Percentiles rank a stretch among this genome's conserved stretches.
Conservation (phyloP, 2,329 filamentous ascomycete genomes). For the Aspergillus awamori region DNA sequence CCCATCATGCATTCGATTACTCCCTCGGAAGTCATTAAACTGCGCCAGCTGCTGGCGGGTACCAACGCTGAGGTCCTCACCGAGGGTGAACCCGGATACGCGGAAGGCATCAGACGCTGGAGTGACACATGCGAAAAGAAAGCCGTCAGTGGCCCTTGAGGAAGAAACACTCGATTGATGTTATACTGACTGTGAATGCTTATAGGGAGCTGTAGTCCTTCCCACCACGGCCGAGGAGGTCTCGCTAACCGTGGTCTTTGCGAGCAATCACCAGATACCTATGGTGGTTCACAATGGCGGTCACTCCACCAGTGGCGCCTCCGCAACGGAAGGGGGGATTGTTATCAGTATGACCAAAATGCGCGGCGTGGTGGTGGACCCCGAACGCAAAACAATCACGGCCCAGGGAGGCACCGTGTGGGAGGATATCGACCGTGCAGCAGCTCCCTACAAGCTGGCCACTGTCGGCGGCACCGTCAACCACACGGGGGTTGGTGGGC, state of each 20-base stretch:
- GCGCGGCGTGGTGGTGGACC: not conserved
- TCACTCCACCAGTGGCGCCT: not conserved
- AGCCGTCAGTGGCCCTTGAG: not conserved
- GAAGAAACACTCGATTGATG: not conserved
- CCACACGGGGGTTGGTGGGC: slow-evolving; percentile 62
- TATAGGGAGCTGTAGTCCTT: not conserved
- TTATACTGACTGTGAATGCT: not conserved
- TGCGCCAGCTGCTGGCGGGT: not conserved
- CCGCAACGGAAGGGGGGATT: slow-evolving; percentile 2
- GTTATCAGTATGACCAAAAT: slow-evolving; percentile 1
- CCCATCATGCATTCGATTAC: not conserved
- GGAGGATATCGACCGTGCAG: slow-evolving; percentile 55
- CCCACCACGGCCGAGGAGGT: not conserved
- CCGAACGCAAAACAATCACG: not conserved
- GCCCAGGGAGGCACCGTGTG: slow-evolving; percentile 7
- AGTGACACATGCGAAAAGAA: not conserved
- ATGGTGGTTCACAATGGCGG: not conserved
- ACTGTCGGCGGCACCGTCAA: slow-evolving; percentile 63
- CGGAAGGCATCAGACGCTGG: not conserved
- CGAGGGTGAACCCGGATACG: not conserved
- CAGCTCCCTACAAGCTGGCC: slow-evolving; percentile 55
- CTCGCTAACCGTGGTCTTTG: not conserved
- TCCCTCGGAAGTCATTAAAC: not conserved
- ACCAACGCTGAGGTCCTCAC: not conserved
- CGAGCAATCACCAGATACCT: not conserved